These are phyloP conservation scores for Venturiaceae sp. DNA, from an alignment of 2,329 filamentous ascomycete genomes.

Conservation along the genomic window DNA sequence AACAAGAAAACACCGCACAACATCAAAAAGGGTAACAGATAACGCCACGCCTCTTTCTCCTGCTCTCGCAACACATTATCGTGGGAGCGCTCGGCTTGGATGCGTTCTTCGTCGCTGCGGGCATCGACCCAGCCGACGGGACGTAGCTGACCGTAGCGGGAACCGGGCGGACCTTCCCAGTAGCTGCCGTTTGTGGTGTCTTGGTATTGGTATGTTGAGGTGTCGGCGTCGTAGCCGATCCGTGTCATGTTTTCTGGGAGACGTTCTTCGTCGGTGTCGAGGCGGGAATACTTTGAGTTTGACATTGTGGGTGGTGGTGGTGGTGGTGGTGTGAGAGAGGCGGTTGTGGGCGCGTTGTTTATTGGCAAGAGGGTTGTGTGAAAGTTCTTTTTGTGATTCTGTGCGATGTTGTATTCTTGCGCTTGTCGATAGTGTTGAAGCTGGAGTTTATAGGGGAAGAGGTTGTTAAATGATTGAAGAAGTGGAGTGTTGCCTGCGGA, in stretches of 20 bases:
- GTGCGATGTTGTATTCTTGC: too few relatives aligned
- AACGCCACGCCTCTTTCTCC: conserved; percentile 37
- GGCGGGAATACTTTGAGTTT: background rate
- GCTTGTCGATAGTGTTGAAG: too few relatives aligned
- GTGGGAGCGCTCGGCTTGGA: background rate
- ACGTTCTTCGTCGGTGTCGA: conserved; percentile 34
- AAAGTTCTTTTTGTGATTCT: too few relatives aligned
- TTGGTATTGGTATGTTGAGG: conserved; percentile 42
- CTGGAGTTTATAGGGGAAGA: too few relatives aligned
- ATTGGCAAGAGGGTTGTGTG: background rate
- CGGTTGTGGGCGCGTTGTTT: background rate
- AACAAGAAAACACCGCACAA: conserved; percentile 43
- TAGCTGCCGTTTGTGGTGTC: conserved; percentile 35
- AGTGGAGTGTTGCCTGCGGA: too few relatives aligned
- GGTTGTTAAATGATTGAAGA: too few relatives aligned
- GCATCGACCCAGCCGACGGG: conserved; percentile 20
- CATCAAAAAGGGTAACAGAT: conserved; percentile 49
- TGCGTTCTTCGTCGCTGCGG: conserved; percentile 11
- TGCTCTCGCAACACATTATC: conserved; percentile 5
- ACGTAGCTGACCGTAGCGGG: conserved; percentile 38
- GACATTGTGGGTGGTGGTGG: background rate
- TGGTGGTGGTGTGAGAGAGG: background rate
- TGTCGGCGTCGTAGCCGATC: conserved; percentile 48
- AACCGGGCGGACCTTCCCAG: conserved; percentile 43
- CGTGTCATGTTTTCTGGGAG: conserved; percentile 46